Conservation (phyloP, 75 land plant species). For the Ceratopteris richardii region DNA sequence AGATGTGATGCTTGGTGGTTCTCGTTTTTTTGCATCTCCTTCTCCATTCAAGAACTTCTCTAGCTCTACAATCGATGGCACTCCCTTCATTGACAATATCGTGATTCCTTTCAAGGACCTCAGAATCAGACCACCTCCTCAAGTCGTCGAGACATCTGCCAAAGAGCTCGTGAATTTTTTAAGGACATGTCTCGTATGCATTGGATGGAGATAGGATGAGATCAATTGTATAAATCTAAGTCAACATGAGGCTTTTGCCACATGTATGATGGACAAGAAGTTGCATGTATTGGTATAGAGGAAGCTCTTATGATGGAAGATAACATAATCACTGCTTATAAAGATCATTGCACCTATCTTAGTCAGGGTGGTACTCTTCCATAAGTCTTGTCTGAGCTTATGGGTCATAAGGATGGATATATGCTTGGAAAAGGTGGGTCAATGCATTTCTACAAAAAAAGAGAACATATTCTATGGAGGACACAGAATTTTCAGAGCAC, state of each 20-base stretch:
- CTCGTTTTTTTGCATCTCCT: no score
- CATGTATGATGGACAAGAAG: conserved; percentile 94
- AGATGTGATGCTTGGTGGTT: neutral
- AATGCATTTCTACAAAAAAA: conserved; percentile 93
- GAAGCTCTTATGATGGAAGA: conserved; percentile 67
- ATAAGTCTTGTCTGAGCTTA: conserved; percentile 71
- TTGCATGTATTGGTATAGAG: conserved; percentile 90
- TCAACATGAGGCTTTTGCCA: conserved; percentile 93
- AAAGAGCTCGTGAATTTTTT: conserved; percentile 70
- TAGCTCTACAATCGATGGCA: conserved; percentile 2
- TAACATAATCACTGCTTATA: conserved; percentile 77
- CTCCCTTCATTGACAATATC: conserved; percentile 55
- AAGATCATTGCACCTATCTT: conserved; percentile 75
- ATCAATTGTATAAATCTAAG: conserved; percentile 84
- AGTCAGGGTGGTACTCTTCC: conserved; percentile 74
- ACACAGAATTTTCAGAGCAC: conserved; percentile 91
- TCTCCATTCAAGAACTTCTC: no score
- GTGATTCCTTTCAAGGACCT: conserved; percentile 68
- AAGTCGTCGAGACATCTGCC: conserved; percentile 60
- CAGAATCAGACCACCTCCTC: conserved; percentile 59
- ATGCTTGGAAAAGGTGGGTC: conserved; percentile 89
- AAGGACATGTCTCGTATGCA: conserved; percentile 74
- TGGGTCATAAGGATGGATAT: conserved; percentile 77
- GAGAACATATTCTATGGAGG: conserved; percentile 75
- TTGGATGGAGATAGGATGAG: conserved; percentile 90